phyloP scores from a whole-genome alignment of 129 eudicot species.

The Flaveria trinervia region DNA sequence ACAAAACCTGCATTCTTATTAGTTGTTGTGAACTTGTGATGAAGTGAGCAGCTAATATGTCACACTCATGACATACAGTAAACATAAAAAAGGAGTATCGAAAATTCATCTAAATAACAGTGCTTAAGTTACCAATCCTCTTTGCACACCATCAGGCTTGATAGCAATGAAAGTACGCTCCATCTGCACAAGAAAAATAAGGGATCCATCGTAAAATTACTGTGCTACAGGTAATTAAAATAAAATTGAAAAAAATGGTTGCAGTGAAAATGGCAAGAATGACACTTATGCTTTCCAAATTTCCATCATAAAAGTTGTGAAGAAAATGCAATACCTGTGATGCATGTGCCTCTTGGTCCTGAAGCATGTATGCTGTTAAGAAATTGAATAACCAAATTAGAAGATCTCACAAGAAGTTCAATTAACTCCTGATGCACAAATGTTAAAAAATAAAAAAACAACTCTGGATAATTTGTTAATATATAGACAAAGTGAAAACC shows the following conservation, averaged over 20 bases:
- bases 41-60: not conserved
- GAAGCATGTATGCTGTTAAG: constrained; percentile 78
- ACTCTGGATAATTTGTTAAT: not conserved
- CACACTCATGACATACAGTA: not conserved
- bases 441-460: not conserved
- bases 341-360: constrained; percentile 90
- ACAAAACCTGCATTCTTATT: not conserved
- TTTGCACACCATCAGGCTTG: constrained; percentile 99
- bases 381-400: constrained; percentile 3
- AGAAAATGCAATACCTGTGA: constrained; percentile 54
- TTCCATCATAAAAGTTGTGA: not conserved
- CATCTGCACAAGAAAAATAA: constrained; percentile 46
- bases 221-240: too few species aligned
- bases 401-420: constrained; percentile 9
- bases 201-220: not conserved
- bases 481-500: constrained; percentile 37
- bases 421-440: not conserved
- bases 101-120: not conserved
- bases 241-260: not conserved
- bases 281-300: not conserved
- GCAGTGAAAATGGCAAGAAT: not conserved
- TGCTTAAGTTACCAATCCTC: constrained; percentile 70
- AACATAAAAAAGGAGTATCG: not conserved
- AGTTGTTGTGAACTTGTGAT: not conserved
- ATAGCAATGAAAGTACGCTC: constrained; percentile 97